These are phyloP conservation scores for Tetragonia tetragonoides DNA, from an alignment of 148 eudicot genomes.

Conservation along the genomic window DNA sequence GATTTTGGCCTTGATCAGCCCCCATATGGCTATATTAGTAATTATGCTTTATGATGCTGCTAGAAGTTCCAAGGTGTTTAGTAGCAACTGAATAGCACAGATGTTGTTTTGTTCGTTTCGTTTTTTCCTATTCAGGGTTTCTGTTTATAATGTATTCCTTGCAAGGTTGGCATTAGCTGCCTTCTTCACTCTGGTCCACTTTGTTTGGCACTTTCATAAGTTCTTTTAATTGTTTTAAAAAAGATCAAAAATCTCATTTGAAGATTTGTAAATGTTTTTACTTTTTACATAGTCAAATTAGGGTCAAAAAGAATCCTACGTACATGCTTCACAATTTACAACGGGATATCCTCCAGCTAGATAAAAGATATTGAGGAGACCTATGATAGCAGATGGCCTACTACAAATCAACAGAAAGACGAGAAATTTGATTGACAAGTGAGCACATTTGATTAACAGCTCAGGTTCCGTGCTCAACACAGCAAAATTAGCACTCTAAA, in stretches of 20 bases:
- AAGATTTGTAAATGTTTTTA: no score
- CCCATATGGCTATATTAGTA: conserved; percentile 25
- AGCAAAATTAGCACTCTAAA: neutral
- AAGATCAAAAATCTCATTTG: neutral
- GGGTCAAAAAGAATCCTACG: neutral
- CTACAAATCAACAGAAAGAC: neutral
- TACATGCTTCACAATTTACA: neutral
- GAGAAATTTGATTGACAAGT: neutral
- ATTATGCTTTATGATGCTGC: neutral
- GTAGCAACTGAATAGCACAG: neutral
- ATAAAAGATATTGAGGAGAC: neutral
- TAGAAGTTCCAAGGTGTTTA: conserved; percentile 3
- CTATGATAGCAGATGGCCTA: neutral
- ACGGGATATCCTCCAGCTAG: neutral
- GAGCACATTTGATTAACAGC: neutral
- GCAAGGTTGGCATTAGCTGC: neutral
- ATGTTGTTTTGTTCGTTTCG: neutral
- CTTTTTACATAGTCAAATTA: neutral
- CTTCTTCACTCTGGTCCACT: neutral
- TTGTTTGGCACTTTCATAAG: neutral
- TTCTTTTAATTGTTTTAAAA: neutral
- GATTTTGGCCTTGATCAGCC: conserved; percentile 32
- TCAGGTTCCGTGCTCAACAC: neutral
- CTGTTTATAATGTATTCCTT: neutral
- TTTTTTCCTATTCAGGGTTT: neutral